Base-by-base conservation (phyloP, 352 stramenopile species). In the Globisporangium nunn region DNA sequence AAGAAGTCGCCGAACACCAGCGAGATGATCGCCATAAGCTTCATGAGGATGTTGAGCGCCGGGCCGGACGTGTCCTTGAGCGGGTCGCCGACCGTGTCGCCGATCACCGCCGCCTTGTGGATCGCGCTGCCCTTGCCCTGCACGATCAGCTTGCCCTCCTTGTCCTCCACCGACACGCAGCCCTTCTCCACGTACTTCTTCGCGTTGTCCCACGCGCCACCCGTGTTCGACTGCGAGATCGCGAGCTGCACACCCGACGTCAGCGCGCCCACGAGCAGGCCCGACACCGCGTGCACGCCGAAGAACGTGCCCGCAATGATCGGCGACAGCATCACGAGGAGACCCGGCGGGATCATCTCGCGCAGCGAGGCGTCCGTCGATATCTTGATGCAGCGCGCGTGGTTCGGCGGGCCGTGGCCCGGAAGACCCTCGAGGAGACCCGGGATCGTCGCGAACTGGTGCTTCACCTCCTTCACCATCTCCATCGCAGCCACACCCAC, bases 151-250 rank as follows among this genome's bases (percentile, higher is more conserved):
- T 92, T 95, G 61, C 85, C 85, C n/a, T 93, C 82, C 81, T 95
- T 95, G 85, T 93, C 85, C 61, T 93, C 83, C 69, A 93, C 78
- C 61, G 80, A 92, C 46, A 95, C 81, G 59, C 82, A 94, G 61
- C 88, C 92, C 83, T 98, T 98, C 81, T 99, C 97, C 53, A 99
- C 98, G 72, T 98, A 99, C 85, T 99, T 99, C 86, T 99, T 99
- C 53, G 97, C 96, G 72, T 99, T 99, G 69, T 99, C 97, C 97
- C 97, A 99, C 54, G 97, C 97, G 73, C 97, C 97, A 66, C 97
- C 97, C 59, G 96, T 98, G 91, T 99, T 99, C 62, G 95, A 98
- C 85, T 99, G 98, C 51, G 95, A 99, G 68, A 99, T 98, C 50
- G 97, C 97, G 54, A 99, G 85, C 84, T 99, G 96, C 39, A 99